phyloP scores from a whole-genome alignment of 1,139 yeast species.

The Meyerozyma sp. region DNA sequence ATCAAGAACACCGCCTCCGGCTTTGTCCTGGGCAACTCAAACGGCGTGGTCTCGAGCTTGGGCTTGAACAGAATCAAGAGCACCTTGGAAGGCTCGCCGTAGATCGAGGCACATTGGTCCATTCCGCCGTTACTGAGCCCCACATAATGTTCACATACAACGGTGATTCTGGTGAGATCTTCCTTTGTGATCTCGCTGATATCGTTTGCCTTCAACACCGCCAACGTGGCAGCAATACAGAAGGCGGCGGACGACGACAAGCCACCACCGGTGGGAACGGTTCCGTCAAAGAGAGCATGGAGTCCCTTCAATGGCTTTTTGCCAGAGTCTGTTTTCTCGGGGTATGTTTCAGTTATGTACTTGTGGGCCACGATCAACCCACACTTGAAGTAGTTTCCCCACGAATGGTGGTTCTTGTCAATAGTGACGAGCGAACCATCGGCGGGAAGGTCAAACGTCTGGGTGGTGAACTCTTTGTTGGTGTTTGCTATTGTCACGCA shows the following conservation, averaged over 20 bases:
- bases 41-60: slow-evolving; percentile 49
- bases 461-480: slow-evolving; percentile 20
- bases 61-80: slow-evolving; percentile 62
- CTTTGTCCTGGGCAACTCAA: slow-evolving; percentile 44
- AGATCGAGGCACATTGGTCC: slow-evolving; percentile 73
- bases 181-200: slow-evolving; percentile 38
- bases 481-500: slow-evolving; percentile 42
- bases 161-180: slow-evolving; percentile 56
- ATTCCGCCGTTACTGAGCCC: slow-evolving; percentile 77
- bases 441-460: slow-evolving; percentile 34
- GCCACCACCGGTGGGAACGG: slow-evolving; percentile 72
- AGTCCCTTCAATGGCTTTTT: slow-evolving; percentile 37
- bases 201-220: slow-evolving; percentile 53
- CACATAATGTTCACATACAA: slow-evolving; percentile 65
- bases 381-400: slow-evolving; percentile 69
- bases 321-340: slow-evolving; percentile 12
- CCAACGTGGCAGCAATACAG: slow-evolving; percentile 61
- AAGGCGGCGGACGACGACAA: slow-evolving; percentile 71
- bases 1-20: slow-evolving; percentile 51
- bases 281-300: slow-evolving; percentile 54
- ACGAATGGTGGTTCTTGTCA: slow-evolving; percentile 44
- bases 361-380: slow-evolving; percentile 59
- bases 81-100: slow-evolving; percentile 59
- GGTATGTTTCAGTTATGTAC: slow-evolving; percentile 33
- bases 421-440: slow-evolving; percentile 41